Conservation (phyloP, 2,329 filamentous ascomycete species). For the Fusarium nanum region DNA sequence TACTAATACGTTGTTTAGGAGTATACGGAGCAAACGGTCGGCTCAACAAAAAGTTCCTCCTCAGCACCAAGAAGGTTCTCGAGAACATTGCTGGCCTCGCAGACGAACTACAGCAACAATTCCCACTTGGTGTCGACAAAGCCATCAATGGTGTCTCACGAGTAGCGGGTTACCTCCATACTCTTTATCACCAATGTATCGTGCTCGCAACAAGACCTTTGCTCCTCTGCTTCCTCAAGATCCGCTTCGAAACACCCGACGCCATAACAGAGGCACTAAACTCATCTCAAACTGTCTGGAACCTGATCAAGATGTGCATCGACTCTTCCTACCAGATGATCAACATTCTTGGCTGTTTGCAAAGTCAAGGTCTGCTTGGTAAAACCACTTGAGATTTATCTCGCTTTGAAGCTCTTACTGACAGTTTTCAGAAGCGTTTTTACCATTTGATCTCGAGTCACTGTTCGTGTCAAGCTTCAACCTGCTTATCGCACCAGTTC, state of each 20-base stretch:
- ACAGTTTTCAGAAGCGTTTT: constrained; percentile 55
- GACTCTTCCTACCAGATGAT: constrained; percentile 51
- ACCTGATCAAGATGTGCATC: constrained; percentile 51
- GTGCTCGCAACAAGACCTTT: constrained; percentile 50
- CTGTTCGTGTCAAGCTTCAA: constrained; percentile 58
- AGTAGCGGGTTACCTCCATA: constrained; percentile 49
- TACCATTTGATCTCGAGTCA: constrained; percentile 61
- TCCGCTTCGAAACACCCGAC: constrained; percentile 45
- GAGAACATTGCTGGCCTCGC: constrained; percentile 46
- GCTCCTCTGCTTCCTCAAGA: constrained; percentile 50
- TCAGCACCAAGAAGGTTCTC: constrained; percentile 48
- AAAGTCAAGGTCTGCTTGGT: constrained; percentile 61
- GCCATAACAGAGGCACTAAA: constrained; percentile 49
- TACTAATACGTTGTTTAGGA: constrained; percentile 16
- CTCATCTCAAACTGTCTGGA: constrained; percentile 52
- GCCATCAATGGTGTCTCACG: constrained; percentile 50
- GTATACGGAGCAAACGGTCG: constrained; percentile 49
- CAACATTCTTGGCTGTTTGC: constrained; percentile 56
- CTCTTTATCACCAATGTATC: constrained; percentile 51
- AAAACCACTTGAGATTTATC: constrained; percentile 24
- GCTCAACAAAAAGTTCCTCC: constrained; percentile 48
- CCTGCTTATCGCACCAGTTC: constrained; percentile 53
- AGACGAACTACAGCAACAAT: constrained; percentile 48
- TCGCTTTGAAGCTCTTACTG: not conserved
- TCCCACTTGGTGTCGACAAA: constrained; percentile 47